Evolutionary conservation across 257 asterid genomes (phyloP).

Genomic region (Anisodus tanguticus): DNA sequence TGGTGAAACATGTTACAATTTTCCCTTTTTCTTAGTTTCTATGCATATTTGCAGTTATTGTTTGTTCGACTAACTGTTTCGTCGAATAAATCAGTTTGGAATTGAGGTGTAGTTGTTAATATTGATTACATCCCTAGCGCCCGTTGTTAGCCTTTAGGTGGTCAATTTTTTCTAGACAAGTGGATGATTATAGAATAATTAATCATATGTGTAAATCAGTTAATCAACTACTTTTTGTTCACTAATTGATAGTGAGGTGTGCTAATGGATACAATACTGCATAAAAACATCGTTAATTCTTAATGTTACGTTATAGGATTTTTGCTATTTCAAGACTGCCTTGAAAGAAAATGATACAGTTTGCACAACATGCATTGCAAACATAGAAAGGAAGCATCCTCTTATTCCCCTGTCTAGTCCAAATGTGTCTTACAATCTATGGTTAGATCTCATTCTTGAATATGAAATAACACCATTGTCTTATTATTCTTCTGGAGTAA

Average conservation of each 20-base stretch:
- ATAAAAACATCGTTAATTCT: no score
- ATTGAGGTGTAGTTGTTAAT: not conserved
- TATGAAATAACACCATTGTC: slow-evolving; percentile 9
- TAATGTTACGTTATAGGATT: not conserved
- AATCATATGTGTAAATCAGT: not conserved
- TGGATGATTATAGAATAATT: not conserved
- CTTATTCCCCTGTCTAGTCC: slow-evolving; percentile 27
- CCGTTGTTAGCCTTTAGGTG: no score
- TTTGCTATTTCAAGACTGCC: slow-evolving; percentile 40
- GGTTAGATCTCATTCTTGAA: slow-evolving; percentile 26
- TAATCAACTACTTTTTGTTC: no score
- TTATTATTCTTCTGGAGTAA: slow-evolving; percentile 22
- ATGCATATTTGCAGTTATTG: not conserved
- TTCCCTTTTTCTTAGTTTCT: not conserved
- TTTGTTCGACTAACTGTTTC: not conserved
- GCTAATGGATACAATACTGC: no score
- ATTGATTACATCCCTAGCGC: not conserved
- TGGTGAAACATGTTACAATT: slow-evolving; percentile 4
- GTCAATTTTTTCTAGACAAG: not conserved
- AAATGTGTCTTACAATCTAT: slow-evolving; percentile 18
- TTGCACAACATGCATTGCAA: slow-evolving; percentile 37
- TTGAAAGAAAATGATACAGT: slow-evolving; percentile 40
- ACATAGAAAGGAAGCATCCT: slow-evolving; percentile 41
- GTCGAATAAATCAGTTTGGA: not conserved
- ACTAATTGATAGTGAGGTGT: no score